Conservation (phyloP, 345 rosid species). For the Corchorus capsularis region DNA sequence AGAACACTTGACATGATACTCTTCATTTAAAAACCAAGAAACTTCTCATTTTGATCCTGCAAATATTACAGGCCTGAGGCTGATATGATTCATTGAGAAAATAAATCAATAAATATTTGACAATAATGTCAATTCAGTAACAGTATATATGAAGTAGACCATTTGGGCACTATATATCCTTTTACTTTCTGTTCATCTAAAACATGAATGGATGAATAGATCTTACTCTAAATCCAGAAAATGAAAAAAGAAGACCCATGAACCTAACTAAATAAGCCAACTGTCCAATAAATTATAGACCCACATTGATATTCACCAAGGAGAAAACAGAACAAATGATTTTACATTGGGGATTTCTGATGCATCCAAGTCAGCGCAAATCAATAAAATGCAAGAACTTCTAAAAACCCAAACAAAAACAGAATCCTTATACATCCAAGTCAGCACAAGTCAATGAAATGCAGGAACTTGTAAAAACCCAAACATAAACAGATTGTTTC, state of each 20-base stretch:
- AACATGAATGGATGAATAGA: neutral
- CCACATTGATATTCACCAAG: neutral
- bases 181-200: neutral
- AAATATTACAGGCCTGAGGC: conserved; percentile 10
- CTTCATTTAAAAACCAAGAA: no score
- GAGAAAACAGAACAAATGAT: neutral
- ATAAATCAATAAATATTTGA: neutral
- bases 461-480: no score
- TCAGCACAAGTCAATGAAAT: no score
- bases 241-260: no score
- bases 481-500: neutral
- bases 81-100: neutral
- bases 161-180: neutral
- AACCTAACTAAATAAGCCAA: neutral
- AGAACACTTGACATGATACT: no score
- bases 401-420: no score
- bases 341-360: neutral
- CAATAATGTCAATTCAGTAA: conserved; percentile 7
- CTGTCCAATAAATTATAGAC: neutral
- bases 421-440: no score
- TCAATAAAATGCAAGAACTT: neutral
- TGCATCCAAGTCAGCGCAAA: neutral
- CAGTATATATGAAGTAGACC: neutral
- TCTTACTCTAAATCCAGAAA: neutral
- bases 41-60: conserved; percentile 33